Conservation (phyloP, 2,329 filamentous ascomycete species). For the Madurella fahalii region DNA sequence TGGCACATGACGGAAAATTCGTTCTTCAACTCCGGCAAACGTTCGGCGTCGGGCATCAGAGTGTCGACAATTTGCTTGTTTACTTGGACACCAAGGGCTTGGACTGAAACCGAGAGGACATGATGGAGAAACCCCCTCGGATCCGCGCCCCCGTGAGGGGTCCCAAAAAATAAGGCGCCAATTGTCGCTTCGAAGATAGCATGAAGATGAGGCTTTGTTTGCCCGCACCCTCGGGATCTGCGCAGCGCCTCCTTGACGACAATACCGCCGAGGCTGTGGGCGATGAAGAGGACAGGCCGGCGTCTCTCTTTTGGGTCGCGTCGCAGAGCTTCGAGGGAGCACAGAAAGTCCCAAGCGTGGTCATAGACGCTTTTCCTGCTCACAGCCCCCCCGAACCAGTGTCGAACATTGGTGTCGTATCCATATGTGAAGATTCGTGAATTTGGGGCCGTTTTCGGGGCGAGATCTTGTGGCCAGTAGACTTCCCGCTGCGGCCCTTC, state of each 20-base stretch:
- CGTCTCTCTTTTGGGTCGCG: constrained; percentile 10
- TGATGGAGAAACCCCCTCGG: constrained; percentile 24
- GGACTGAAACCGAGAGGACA: constrained; percentile 15
- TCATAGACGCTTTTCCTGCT: constrained; percentile 31
- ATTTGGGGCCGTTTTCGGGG: constrained; percentile 18
- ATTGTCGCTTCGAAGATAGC: constrained; percentile 22
- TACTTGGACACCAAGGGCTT: constrained; percentile 24
- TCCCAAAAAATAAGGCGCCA: constrained; percentile 33
- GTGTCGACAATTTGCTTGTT: constrained; percentile 32
- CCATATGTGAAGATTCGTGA: constrained; percentile 30
- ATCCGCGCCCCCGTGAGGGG: constrained; percentile 30
- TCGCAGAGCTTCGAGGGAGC: constrained; percentile 29
- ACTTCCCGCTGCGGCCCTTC: constrained; percentile 1
- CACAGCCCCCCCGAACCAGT: constrained; percentile 21
- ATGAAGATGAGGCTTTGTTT: constrained; percentile 7
- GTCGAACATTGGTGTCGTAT: constrained; percentile 28
- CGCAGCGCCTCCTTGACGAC: constrained; percentile 29
- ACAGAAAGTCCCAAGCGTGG: constrained; percentile 33
- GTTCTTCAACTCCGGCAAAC: constrained; percentile 28
- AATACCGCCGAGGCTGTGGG: constrained; percentile 33
- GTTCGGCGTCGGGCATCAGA: constrained; percentile 31
- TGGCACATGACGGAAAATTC: constrained; percentile 28
- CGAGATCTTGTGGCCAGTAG: constrained; percentile 28
- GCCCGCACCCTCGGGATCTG: constrained; percentile 8
- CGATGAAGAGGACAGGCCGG: constrained; percentile 30